These are phyloP conservation scores for Alternaria metachromatica DNA, from an alignment of 2,329 filamentous ascomycete species.

Conservation along the genomic window DNA sequence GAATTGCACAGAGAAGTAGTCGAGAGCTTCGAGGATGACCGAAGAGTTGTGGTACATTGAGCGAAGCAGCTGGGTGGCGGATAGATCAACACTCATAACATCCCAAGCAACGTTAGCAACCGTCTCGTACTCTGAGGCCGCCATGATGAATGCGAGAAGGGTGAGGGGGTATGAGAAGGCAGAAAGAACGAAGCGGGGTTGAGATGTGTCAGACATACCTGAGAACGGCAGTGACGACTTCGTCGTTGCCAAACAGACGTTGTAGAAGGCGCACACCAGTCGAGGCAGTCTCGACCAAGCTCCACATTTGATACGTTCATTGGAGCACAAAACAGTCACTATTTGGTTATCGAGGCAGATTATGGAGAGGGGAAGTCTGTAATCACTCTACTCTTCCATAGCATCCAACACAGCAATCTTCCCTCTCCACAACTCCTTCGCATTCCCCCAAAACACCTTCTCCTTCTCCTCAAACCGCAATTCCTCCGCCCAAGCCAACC, in stretches of 20 bases:
- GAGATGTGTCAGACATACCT: background rate
- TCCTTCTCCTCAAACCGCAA: slow-evolving; percentile 33
- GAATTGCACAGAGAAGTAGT: background rate
- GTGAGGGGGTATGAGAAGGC: background rate
- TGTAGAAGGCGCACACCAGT: background rate
- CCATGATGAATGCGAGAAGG: background rate
- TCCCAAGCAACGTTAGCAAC: background rate
- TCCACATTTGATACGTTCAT: background rate
- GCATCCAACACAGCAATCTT: slow-evolving; percentile 20
- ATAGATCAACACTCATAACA: background rate
- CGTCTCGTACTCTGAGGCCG: background rate
- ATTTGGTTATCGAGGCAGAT: background rate
- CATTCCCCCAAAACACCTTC: slow-evolving; percentile 36
- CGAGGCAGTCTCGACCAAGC: background rate
- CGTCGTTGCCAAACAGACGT: background rate
- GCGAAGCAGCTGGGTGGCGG: background rate
- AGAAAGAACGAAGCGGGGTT: background rate
- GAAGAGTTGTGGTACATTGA: background rate
- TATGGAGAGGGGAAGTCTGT: background rate
- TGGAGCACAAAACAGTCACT: background rate
- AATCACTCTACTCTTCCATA: background rate
- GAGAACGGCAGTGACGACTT: background rate
- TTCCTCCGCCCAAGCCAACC: slow-evolving; percentile 32
- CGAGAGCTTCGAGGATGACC: background rate
- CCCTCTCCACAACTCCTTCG: slow-evolving; percentile 33